Base-by-base conservation (phyloP, 176 grass and related monocot species). In the Elaeis guineensis region DNA sequence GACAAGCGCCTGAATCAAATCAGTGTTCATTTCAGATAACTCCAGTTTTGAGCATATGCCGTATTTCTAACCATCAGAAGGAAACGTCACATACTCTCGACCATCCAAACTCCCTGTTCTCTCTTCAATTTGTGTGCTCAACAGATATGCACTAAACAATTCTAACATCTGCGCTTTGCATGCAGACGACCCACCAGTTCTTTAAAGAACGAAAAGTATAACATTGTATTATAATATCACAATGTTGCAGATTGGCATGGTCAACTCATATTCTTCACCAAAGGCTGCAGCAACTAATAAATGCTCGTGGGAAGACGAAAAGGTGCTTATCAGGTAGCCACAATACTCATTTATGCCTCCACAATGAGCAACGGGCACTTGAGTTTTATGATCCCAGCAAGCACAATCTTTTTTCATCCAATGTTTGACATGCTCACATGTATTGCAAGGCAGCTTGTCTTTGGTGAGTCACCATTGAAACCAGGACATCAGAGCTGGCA, bases 241-340 rank as follows among this genome's bases (percentile, higher is more conserved):
- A 22, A 22, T 22, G 21, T 22, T 22, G 21, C 21, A 22, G 21
- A 22, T 22, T 1, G 21, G 21, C 0, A 22, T 22, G 21, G 21
- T 22, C 21, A 22, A 22, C 21, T 22, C 21, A 22, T 22, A 22
- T 1, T 22, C 21, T 22, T 22, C 21, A 22, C 21, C 21, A 22
- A 0, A 1, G 21, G 21, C 21, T 22, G 21, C 21, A 22, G 21
- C 21, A 22, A 22, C 21, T 22, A 1, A 22, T 22, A 1, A 22
- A 22, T 22, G 0, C 21, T 22, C 21, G n/a, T 22, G 21, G 0
- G 0, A 22, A 14, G 78, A 53, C 51, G 32, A 64, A 4, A 29
- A 51, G 12, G 20, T 77, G 76, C 77, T 86, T 78, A 79, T 87
- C 65, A 90, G 90, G 0, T 95, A 95, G 0, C 14, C 52, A 75